Evolutionary conservation across 768 basidiomycete species (phyloP), one percentile per base, ranked within the genome.

Genomic region (Amanita rimosa): DNA sequence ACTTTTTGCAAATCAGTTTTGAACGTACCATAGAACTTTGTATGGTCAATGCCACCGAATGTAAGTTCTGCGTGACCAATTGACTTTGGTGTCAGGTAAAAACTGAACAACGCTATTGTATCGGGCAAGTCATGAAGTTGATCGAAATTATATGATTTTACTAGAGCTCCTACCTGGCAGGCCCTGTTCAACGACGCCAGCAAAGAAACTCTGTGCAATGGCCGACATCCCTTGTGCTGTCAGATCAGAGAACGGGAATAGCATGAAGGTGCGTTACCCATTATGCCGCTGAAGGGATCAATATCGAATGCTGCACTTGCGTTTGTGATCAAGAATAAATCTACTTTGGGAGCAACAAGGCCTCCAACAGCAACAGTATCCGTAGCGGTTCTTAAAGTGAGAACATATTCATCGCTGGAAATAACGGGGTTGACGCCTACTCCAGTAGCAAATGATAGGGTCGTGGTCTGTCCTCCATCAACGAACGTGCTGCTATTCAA

Each of bases 361-460:
- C 29, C 6, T 29, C 29, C 29, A 11, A 29, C 11, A 11, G 29
- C 29, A 10, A 29, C 29, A 29, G 29, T 29, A 29, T 29, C 29
- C 29, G 10, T 29, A 3, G 29, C 29, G 2, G 9, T 10, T 29
- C 29, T 29, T 11, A 29, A 11, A 29, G 29, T 29, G 29, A 62
- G 40, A 26, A 64, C 63, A 54, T 74, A 76, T 48, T 79, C 69
- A 19, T 63, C 57, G 19, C 71, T 66, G 6, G 26, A 26, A 26
- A 71, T 60, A 5, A 78, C 74, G n/a, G 78, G 76, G 55, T 78
- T 74, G 4, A 80, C 76, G 21, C 76, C 75, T 27, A 69, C 71
- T 14, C 77, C 78, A 1, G 78, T 79, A 14, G 65, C 62, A 58
- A 80, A 79, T n/a, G 69, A 68, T 50, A 78, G 72, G 24, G 66